Base-by-base conservation (phyloP, 495 filamentous ascomycete species). In the Xylaria telfairii region DNA sequence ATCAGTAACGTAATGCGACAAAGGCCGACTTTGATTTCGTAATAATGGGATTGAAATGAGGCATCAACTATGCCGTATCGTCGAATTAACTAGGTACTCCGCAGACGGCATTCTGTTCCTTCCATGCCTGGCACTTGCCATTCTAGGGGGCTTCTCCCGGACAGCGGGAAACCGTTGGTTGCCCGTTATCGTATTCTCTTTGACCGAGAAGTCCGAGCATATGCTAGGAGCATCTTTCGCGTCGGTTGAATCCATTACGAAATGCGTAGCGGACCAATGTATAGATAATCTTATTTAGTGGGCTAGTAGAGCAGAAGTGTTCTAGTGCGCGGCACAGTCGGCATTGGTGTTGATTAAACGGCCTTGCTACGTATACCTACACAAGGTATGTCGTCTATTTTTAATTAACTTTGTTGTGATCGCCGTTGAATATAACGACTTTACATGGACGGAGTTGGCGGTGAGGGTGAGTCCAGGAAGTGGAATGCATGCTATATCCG, bases 241-340 rank as follows among this genome's bases (percentile, higher is more conserved):
- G 24, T 54, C 26, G 51, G 17, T 30, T 30, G 26, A 30, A 54
- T 30, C 15, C 24, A 54, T 54, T 54, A 54, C 51, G 51, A 54
- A 17, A 54, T 28, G 15, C 3, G 49, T 28, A 53, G 54, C 6
- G 37, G 24, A 46, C 41, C 6, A 44, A 47, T 7, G n/a, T 28
- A 24, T n/a, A 32, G 34, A 54, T 28, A 54, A 66, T 66, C 64
- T 66, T 66, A 66, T 54, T 66, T 66, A 54, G 64, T 66, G 64
- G 64, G 47, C 21, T 66, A 19, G 17, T 26, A 41, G 41, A 42
- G 28, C 17, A 65, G 64, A 42, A 13, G 46, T 15, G 47, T 28
- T 54, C 63, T 66, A 66, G 64, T 34, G 47, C 34, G 64, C 47
- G 64, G 64, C 34, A 53, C 34, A 12, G 47, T 53, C 47, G 64